These are phyloP conservation scores for Eutypella sp. DNA, from an alignment of 2,329 filamentous ascomycete species.

Conservation along the genomic window DNA sequence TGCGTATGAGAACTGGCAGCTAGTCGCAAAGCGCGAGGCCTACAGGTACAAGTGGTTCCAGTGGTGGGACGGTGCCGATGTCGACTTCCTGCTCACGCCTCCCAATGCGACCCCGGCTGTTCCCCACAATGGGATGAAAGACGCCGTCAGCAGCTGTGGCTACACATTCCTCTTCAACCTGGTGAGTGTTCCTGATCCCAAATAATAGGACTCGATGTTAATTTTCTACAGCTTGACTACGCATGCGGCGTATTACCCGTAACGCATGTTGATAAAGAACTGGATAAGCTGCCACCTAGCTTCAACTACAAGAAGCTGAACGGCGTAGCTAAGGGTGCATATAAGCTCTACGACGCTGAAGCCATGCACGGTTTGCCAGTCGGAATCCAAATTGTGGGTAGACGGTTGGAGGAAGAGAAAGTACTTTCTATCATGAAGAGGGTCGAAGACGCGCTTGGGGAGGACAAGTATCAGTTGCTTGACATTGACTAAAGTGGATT, in stretches of 20 bases:
- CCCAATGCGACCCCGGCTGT: conserved; percentile 87
- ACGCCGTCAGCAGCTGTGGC: conserved; percentile 79
- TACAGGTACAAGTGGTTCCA: conserved; percentile 76
- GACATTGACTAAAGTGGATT: conserved; percentile 35
- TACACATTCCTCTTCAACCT: conserved; percentile 94
- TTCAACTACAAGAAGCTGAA: conserved; percentile 65
- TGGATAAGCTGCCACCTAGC: conserved; percentile 59
- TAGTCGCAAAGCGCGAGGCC: conserved; percentile 70
- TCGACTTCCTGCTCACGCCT: conserved; percentile 79
- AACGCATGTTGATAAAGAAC: conserved; percentile 69
- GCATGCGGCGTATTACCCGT: conserved; percentile 77
- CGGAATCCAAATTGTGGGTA: conserved; percentile 76
- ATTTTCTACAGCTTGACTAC: conserved; percentile 66
- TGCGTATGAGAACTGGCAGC: conserved; percentile 75
- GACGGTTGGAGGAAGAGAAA: conserved; percentile 80
- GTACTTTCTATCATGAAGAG: conserved; percentile 75
- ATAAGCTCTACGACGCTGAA: conserved; percentile 75
- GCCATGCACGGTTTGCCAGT: conserved; percentile 87
- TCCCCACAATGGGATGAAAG: conserved; percentile 79
- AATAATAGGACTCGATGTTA: background rate
- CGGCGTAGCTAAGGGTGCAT: conserved; percentile 75
- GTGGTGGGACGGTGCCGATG: conserved; percentile 70
- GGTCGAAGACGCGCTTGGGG: conserved; percentile 67
- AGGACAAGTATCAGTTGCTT: conserved; percentile 48
- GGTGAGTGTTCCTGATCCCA: conserved; percentile 39